Base-by-base conservation (phyloP, 179 eudicot genomes). In the Amaranthus tricolor region DNA sequence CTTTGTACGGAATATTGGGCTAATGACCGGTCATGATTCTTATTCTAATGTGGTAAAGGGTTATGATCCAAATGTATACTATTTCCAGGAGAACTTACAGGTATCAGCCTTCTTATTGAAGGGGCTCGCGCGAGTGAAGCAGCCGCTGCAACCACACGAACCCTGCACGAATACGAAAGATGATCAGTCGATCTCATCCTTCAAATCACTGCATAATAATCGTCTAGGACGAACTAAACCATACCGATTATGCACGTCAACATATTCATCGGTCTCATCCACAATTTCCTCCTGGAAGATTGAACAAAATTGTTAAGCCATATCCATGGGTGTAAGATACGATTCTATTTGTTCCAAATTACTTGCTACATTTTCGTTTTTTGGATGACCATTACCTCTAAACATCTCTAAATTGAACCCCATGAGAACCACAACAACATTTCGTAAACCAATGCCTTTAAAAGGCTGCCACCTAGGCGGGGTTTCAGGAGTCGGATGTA, bases 211-310 rank as follows among this genome's bases (percentile, higher is more conserved):
- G 21, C 59, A 74, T 9, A 11, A 64, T 15, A 12, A 51, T 5
- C 16, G 50, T 54, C 31, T 20, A 6, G 11, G 19, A 65, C 50
- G 44, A 73, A 68, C 19, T 24, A 53, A 31, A 45, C 44, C 70
- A 66, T 85, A 90, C 95, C 90, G 86, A 68, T 87, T 90, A 82
- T 90, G 96, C 54, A 89, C 96, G 77, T 89, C 92, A 62, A 88
- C 66, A 78, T 87, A 90, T 49, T 88, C 96, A 85, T 88, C 92
- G 0, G 92, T 90, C 82, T 88, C 92, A 69, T 90, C 92, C 5
- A 90, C 92, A 80, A 89, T 88, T 83, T 90, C 96, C 82, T 90
- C 92, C 96, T 88, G 87, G 74, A 78, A 69, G 6, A 5, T 58
- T 24, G 64, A 77, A 13, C 48, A 31, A 77, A 44, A 40, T 31